These are phyloP conservation scores for Erysimum pusillum DNA, from an alignment of 441 rosid genomes.

Conservation along the genomic window DNA sequence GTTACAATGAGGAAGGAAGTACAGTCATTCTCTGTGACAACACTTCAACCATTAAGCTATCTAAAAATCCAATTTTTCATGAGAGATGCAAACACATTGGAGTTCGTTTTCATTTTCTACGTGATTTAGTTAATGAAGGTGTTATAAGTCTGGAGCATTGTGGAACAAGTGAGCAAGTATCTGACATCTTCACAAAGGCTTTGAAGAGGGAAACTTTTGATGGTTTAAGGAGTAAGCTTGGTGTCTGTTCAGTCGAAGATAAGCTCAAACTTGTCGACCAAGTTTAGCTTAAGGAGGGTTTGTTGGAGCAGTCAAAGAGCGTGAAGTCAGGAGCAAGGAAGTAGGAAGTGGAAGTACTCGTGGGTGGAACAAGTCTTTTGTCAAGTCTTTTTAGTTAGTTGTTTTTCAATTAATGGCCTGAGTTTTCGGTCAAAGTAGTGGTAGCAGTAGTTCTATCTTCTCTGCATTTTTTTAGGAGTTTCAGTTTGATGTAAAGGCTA, in stretches of 20 bases:
- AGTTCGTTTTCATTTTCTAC: neutral
- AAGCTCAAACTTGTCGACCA: neutral
- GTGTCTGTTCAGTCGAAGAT: neutral
- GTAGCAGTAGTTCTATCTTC: no score
- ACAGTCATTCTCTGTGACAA: neutral
- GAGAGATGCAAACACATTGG: neutral
- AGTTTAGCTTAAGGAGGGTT: slow-evolving; percentile 1
- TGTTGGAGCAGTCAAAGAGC: no score
- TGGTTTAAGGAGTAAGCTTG: neutral
- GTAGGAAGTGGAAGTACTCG: no score
- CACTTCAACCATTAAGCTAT: neutral
- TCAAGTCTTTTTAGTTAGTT: no score
- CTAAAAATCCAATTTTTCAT: neutral
- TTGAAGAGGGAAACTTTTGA: neutral
- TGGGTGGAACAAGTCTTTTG: no score
- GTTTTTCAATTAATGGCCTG: no score
- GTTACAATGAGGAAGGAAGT: neutral
- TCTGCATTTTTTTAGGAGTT: no score
- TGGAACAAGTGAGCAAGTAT: neutral
- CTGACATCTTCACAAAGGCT: neutral
- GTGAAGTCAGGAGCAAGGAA: no score
- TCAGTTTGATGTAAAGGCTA: no score
- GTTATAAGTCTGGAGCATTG: neutral
- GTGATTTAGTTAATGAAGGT: neutral
- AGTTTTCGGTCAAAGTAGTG: no score